Conservation (phyloP, 129 eudicot species). For the Deinandra increscens region DNA sequence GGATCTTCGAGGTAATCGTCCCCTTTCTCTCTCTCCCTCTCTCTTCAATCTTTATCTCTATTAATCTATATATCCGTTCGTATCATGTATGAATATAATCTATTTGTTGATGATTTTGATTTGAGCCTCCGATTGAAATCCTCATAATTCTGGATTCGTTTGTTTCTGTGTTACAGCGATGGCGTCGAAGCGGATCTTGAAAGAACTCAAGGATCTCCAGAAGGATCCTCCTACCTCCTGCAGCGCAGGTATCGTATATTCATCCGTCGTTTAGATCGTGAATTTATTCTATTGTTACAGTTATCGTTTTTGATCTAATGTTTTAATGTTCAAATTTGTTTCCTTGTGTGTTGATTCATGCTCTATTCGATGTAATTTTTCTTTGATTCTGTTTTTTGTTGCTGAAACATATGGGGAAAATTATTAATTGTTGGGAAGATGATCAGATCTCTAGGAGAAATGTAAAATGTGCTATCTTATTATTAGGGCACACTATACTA, state of each 20-base stretch:
- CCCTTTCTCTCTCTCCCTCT: slow-evolving; percentile 10
- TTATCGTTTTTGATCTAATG: background rate
- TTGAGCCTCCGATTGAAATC: slow-evolving; percentile 17
- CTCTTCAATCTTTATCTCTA: background rate
- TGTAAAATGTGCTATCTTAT: background rate
- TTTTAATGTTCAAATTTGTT: background rate
- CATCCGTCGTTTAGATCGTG: background rate
- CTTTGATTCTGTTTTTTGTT: background rate
- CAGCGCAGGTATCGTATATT: slow-evolving; percentile 52
- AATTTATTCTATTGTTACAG: background rate
- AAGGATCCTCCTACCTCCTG: slow-evolving; percentile 82
- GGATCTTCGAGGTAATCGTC: slow-evolving; percentile 30
- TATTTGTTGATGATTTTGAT: slow-evolving; percentile 17
- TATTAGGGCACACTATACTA: background rate
- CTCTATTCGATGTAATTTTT: background rate
- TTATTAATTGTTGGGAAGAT: background rate
- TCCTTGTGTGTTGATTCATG: slow-evolving; percentile 5
- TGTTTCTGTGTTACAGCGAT: slow-evolving; percentile 28
- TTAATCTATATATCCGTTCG: background rate
- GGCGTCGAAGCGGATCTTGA: slow-evolving; percentile 77
- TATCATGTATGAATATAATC: background rate
- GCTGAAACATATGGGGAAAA: background rate
- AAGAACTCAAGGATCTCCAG: slow-evolving; percentile 73
- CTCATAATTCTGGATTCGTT: slow-evolving; percentile 17
- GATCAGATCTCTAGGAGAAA: slow-evolving; percentile 17